These are phyloP conservation scores for Zizania latifolia DNA, from an alignment of 176 grass and related monocot species.

Conservation along the genomic window DNA sequence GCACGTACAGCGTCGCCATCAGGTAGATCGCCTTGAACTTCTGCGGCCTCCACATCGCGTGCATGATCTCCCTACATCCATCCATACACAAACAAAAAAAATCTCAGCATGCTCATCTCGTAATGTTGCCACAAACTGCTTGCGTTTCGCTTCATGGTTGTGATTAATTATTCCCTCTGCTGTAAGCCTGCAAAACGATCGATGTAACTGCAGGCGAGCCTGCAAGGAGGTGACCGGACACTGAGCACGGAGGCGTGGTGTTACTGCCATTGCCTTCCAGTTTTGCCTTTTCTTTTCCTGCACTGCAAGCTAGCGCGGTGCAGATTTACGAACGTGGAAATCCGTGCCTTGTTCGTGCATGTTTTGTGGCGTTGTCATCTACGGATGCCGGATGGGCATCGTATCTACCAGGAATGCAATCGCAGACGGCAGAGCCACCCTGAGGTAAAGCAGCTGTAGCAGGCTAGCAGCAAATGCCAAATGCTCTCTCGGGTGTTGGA, in stretches of 20 bases:
- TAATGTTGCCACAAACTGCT: neutral
- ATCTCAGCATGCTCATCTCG: neutral
- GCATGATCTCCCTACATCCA: constrained; percentile 83
- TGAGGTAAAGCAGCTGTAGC: constrained; percentile 27
- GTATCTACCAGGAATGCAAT: constrained; percentile 31
- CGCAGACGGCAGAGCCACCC: constrained; percentile 28
- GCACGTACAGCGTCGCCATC: constrained; percentile 79
- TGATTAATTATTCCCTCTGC: neutral
- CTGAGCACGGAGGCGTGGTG: neutral
- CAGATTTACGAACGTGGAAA: constrained; percentile 13
- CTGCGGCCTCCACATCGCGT: constrained; percentile 99
- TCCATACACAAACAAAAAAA: neutral
- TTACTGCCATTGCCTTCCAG: neutral
- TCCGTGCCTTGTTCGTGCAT: constrained; percentile 29
- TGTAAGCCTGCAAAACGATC: neutral
- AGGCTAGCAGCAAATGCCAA: too few species aligned
- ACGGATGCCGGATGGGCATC: constrained; percentile 18
- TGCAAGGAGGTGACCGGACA: neutral
- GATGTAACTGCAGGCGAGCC: neutral
- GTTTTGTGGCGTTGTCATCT: constrained; percentile 17
- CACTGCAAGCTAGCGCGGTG: neutral
- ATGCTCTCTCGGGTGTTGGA: constrained; percentile 2
- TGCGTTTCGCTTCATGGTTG: neutral
- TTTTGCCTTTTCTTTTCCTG: neutral
- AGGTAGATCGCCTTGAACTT: constrained; percentile 99